Percentiles rank a stretch among this genome's conserved stretches.
phyloP scores from a whole-genome alignment of 1,139 yeast genomes.

The Sugiyamaella paludigena region DNA sequence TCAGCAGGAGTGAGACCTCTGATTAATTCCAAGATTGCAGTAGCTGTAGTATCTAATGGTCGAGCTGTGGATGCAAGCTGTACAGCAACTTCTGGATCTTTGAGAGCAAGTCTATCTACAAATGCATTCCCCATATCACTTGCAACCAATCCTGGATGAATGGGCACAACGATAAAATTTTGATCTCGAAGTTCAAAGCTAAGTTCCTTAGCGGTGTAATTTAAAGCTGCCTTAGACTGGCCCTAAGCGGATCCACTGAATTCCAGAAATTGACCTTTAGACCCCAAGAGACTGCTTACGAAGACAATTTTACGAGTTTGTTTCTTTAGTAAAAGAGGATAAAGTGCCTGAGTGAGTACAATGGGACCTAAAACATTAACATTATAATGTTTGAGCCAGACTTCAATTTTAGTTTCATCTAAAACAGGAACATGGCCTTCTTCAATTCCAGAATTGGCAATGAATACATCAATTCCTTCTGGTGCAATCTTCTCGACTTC shows the following conservation, averaged over 20 bases:
- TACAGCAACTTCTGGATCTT: background rate
- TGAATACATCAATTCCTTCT: constrained; percentile 13
- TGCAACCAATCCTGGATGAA: constrained; percentile 38
- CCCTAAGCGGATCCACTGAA: constrained; percentile 24
- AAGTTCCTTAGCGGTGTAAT: constrained; percentile 30
- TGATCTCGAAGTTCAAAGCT: constrained; percentile 29
- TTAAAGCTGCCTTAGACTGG: constrained; percentile 40
- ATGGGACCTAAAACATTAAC: constrained; percentile 38
- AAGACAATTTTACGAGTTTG: background rate
- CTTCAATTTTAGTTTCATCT: constrained; percentile 6
- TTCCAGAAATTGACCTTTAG: background rate
- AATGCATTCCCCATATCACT: constrained; percentile 32
- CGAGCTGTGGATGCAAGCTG: background rate
- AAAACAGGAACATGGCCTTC: constrained; percentile 1
- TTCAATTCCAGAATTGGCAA: constrained; percentile 14
- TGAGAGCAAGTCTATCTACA: background rate
- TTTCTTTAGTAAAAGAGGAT: background rate
- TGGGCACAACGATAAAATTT: constrained; percentile 30
- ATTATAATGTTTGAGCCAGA: constrained; percentile 15
- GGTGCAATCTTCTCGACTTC: constrained; percentile 12
- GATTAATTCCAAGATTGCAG: constrained; percentile 7
- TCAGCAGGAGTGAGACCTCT: constrained; percentile 10
- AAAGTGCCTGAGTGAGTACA: constrained; percentile 29
- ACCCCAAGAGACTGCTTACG: background rate
- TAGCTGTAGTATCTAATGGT: constrained; percentile 14